Evolutionary conservation across 352 stramenopile genomes (phyloP), one percentile per base, ranked within the genome.

Genomic region (Peronospora destructor): DNA sequence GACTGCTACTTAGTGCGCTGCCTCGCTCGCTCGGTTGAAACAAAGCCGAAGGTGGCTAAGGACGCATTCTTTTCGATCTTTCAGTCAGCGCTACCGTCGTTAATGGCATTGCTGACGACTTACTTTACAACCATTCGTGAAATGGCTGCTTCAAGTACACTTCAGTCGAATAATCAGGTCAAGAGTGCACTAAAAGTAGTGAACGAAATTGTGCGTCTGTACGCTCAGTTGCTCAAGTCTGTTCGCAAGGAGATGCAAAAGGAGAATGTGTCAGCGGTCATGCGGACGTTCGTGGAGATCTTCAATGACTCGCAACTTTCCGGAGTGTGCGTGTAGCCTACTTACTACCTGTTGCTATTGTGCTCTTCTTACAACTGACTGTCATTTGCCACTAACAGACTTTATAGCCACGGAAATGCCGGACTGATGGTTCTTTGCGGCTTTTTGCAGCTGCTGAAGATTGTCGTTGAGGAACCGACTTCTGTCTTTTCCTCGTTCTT

Each of bases 201-300:
- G n/a, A 87, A 88, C 53, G 80, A 88, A 41, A 84, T 89, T 35
- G 67, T 89, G 33, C 71, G 76, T 35, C 47, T 89, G 17, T 89
- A 91, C 32, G 75, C 76, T 4, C 77, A 91, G 23, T 34, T 89
- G 32, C 72, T 91, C 17, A 83, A 87, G 44, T 88, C 80, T 6
- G 76, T 91, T 17, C 80, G 80, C 2, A 88, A 87, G 60, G 77
- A 91, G 53, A 87, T 91, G 73, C 74, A 74, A 14, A 89, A 85
- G 46, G 76, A 87, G 0, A 76, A 59, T 0, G 76, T 91, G 16
- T 66, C 61, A 0, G 73, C 84, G 16, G 74, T 89, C 39, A 88
- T 91, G 66, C 68, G 61, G 34, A 71, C 77, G 12, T 88, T 91
- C 39, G 76, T 91, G 17, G 74, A 87, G 49, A 86, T 88, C 25